A percentile compares a stretch with the other conserved stretches of the same genome.
These are phyloP conservation scores for Neonectria coccinea DNA, from an alignment of 2,329 filamentous ascomycete genomes.

Conservation along the genomic window DNA sequence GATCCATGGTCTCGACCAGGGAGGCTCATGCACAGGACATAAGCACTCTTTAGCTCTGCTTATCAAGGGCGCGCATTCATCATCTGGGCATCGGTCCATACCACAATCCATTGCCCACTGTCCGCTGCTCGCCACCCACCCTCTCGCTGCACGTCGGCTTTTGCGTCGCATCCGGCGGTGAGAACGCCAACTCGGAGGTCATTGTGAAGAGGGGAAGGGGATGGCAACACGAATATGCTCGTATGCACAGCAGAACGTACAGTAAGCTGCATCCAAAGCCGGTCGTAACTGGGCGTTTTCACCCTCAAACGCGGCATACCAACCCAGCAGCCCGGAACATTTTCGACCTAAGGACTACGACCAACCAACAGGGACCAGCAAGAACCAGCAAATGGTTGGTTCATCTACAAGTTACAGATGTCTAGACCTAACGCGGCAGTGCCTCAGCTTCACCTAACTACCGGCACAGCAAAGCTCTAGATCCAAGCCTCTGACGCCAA, in stretches of 20 bases:
- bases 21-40: slow-evolving; percentile 32
- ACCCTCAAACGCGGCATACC: slow-evolving; percentile 6
- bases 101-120: slow-evolving; percentile 32
- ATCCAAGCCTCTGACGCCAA: slow-evolving; percentile 2
- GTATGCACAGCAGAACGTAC: not conserved
- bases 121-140: slow-evolving; percentile 37
- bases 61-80: slow-evolving; percentile 7
- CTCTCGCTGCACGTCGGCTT: slow-evolving; percentile 35
- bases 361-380: not conserved
- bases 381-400: slow-evolving; percentile 12
- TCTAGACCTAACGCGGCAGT: slow-evolving; percentile 20
- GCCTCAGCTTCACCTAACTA: not conserved
- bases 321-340: slow-evolving; percentile 20
- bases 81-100: slow-evolving; percentile 16
- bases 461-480: not conserved
- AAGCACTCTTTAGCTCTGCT: slow-evolving; percentile 19
- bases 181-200: slow-evolving; percentile 25
- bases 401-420: not conserved
- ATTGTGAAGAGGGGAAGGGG: slow-evolving; percentile 19
- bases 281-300: not conserved
- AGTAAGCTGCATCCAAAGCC: not conserved
- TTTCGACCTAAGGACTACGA: slow-evolving; percentile 4
- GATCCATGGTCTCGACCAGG: slow-evolving; percentile 27
- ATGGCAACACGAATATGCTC: slow-evolving; percentile 24
- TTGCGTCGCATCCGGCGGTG: slow-evolving; percentile 38